Conservation (phyloP, 2,329 filamentous ascomycete species). For the Aspergillus brasiliensis region DNA sequence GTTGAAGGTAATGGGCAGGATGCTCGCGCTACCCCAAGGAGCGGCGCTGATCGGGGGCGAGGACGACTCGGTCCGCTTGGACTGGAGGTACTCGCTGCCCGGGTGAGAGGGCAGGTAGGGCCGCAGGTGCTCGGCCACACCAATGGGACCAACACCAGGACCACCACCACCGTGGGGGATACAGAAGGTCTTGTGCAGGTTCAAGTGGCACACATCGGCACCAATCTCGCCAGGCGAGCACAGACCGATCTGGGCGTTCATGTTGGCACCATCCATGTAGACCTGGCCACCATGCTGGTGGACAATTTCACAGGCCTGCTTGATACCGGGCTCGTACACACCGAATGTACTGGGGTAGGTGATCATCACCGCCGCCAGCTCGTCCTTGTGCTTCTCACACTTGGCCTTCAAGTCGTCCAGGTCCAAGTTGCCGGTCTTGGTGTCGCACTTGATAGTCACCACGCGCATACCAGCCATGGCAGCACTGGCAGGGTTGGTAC, state of each 20-base stretch:
- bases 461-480: constrained; percentile 96
- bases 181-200: constrained; percentile 98
- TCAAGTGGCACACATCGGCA: constrained; percentile 94
- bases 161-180: constrained; percentile 95
- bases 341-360: constrained; percentile 95
- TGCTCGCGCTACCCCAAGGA: constrained; percentile 83
- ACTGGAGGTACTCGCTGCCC: constrained; percentile 52
- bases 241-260: constrained; percentile 96
- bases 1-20: constrained; percentile 90
- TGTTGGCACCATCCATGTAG: constrained; percentile 98
- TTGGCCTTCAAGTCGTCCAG: constrained; percentile 82
- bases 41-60: constrained; percentile 75
- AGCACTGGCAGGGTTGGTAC: constrained; percentile 92
- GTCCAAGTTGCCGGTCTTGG: constrained; percentile 84
- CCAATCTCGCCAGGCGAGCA: constrained; percentile 95
- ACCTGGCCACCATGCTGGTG: constrained; percentile 89
- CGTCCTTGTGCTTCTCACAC: constrained; percentile 81
- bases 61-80: constrained; percentile 49
- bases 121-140: constrained; percentile 78
- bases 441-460: constrained; percentile 87
- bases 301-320: constrained; percentile 80
- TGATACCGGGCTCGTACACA: constrained; percentile 88
- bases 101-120: constrained; percentile 76
- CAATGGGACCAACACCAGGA: constrained; percentile 90
- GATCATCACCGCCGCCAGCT: constrained; percentile 92